Base-by-base conservation (phyloP, 371 early-diverging fungal genomes). In the Saksenaea vasiformis region DNA sequence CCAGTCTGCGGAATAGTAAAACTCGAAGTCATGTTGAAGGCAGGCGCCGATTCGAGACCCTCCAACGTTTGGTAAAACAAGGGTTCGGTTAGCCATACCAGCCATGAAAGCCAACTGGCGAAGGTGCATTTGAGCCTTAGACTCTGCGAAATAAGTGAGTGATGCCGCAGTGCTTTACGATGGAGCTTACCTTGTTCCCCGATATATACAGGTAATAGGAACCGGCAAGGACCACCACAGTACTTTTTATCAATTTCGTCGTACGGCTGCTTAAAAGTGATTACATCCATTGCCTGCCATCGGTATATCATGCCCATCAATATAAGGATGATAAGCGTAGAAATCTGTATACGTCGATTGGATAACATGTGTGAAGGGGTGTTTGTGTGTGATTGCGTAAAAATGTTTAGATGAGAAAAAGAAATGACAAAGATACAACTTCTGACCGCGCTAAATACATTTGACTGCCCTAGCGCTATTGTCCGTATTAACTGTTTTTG, bases 251-350 rank as follows among this genome's bases (percentile, higher is more conserved):
- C 74, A 37, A 74, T 68, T 26, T 28, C 62, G 96, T 97, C 15
- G 80, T 90, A 31, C 77, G 95, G 35, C 74, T 96, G 55, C 97
- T 97, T 73, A 91, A 95, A 54, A 91, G 76, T 80, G 64, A 58
- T 64, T 43, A 3, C 38, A 26, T 51, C 51, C 17, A 19, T 26
- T 15, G 14, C 31, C 28, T 53, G 13, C 31, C n/a, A 54, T 31
- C 31, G 43, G 10, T 31, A 31, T 54, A 54, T 60, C 53, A 1
- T 53, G 14, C 54, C 15, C 54, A 51, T 28, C 34, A 11, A 17
- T 17, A n/a, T 54, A 54, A 27, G 31, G 22, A 19, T 26, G 54
- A 41, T 17, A 41, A 41, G 43, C 43, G 14, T 17, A 5, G 43
- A 13, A 17, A 41, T 8, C 1, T 41, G 43, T n/a, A 14, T 5